Evolutionary conservation across 495 filamentous ascomycete genomes (phyloP), one percentile per base, ranked within the genome.

Genomic region (Aspergillus ostianus): DNA sequence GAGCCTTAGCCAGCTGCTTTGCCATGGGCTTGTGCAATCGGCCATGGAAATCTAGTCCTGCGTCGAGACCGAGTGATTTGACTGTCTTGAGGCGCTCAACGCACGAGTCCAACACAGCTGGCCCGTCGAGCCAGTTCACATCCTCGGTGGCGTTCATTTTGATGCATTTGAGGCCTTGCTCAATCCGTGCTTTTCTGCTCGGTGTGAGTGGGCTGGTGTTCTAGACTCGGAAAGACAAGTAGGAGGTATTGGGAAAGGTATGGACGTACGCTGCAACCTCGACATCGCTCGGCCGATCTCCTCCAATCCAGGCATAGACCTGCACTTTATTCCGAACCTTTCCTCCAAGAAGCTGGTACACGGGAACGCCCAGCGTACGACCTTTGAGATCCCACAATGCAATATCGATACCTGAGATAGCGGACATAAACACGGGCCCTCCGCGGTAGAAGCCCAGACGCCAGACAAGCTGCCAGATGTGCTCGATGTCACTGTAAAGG

Each of bases 71-170:
- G 2, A 89, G 65, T 0, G 82, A 80, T 68, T 90, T 92, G 44
- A 93, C 90, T 7, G 78, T 73, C 64, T 86, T 87, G 8, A 92
- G 72, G 4, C 90, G 79, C 56, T 91, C 87, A 4, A 91, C 85
- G 62, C 82, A 85, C 20, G 81, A 75, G 29, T 87, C 74, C 4
- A 93, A 75, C 0, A 78, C 82, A 9, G 77, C 68, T 12, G 90
- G 90, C 4, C 87, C 88, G 69, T 92, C 90, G 8, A 93, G 79
- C 90, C 90, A 93, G 61, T 88, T 88, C 27, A 92, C 71, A 62
- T 91, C 90, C 66, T 86, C 89, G 3, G 90, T 92, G 4, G 84
- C 90, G 66, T 93, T 93, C 90, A 93, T 93, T 67, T 93, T 93
- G 56, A 92, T 79, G 7, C 84, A 80, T 36, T 77, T 85, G 68